A percentile compares a stretch with the other conserved stretches of the same genome.
Evolutionary conservation across 192 early-diverging fungal species (phyloP).

Genomic region (Chytriomyces hyalinus): DNA sequence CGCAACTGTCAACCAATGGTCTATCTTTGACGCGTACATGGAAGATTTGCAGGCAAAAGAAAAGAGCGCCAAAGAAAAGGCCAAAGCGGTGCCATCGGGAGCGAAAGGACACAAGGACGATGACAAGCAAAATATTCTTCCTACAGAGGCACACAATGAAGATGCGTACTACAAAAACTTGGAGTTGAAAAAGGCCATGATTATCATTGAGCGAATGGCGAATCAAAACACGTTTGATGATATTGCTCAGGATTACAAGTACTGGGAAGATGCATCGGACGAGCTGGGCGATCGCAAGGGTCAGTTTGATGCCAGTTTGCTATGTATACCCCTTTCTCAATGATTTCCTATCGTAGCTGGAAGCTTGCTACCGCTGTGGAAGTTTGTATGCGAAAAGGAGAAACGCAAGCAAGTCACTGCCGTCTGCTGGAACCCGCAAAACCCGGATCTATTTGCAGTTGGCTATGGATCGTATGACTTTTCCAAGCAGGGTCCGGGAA

Average conservation of each 20-base stretch:
- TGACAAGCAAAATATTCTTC: constrained; percentile 53
- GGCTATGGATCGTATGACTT: constrained; percentile 71
- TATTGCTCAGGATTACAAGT: constrained; percentile 68
- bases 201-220: constrained; percentile 66
- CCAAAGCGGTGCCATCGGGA: constrained; percentile 52
- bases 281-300: constrained; percentile 59
- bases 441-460: constrained; percentile 62
- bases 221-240: constrained; percentile 74
- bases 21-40: constrained; percentile 68
- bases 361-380: constrained; percentile 64
- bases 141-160: constrained; percentile 58
- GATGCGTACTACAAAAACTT: constrained; percentile 63
- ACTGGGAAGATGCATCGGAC: constrained; percentile 70
- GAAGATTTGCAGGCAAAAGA: constrained; percentile 66
- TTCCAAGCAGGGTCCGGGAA: constrained; percentile 63
- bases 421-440: constrained; percentile 61
- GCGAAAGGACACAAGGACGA: constrained; percentile 64
- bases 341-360: constrained; percentile 40
- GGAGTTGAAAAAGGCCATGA: constrained; percentile 60
- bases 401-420: constrained; percentile 67
- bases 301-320: constrained; percentile 28
- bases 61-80: constrained; percentile 60
- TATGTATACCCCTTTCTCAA: background rate
- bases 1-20: constrained; percentile 66
- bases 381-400: constrained; percentile 63